Percentiles rank a stretch among this genome's conserved stretches.
Evolutionary conservation across 2,329 filamentous ascomycete species (phyloP).

Genomic region (Amphichorda felina): DNA sequence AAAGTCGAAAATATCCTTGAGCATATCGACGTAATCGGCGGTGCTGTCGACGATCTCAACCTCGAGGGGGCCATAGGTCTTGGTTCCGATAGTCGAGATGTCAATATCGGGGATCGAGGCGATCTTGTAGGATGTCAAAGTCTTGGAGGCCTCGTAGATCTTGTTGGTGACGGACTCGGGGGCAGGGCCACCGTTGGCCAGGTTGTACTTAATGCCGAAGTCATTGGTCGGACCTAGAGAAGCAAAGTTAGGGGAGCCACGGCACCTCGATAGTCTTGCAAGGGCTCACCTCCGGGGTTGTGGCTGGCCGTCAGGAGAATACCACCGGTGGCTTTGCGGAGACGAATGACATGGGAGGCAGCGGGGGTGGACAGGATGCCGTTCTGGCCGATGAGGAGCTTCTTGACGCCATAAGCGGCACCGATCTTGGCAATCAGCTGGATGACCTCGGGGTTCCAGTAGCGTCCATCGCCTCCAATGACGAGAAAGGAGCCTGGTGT

Average conservation of each 20-base stretch:
- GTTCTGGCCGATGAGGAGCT: conserved; percentile 90
- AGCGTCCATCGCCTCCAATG: conserved; percentile 94
- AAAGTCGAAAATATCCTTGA: conserved; percentile 99
- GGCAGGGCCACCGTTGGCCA: conserved; percentile 88
- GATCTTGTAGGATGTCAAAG: conserved; percentile 84
- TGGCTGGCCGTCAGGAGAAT: conserved; percentile 96
- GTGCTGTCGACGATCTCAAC: conserved; percentile 94
- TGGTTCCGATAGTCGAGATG: conserved; percentile 68
- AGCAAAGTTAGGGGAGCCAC: background rate
- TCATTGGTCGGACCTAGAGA: conserved; percentile 72
- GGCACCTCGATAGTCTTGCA: no score
- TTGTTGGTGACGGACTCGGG: conserved; percentile 97
- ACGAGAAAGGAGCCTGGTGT: conserved; percentile 59
- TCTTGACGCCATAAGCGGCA: conserved; percentile 96
- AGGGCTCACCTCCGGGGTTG: conserved; percentile 85
- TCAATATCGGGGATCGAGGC: conserved; percentile 79
- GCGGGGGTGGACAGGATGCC: conserved; percentile 95
- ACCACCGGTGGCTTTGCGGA: conserved; percentile 88
- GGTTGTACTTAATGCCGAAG: conserved; percentile 99
- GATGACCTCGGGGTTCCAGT: conserved; percentile 93
- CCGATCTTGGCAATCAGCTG: conserved; percentile 97
- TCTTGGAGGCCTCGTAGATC: conserved; percentile 88
- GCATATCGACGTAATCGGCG: conserved; percentile 82
- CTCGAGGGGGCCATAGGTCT: conserved; percentile 76
- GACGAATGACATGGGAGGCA: conserved; percentile 90